phyloP scores from a whole-genome alignment of 1,139 yeast genomes.

The Debaryomyces fabryi region DNA sequence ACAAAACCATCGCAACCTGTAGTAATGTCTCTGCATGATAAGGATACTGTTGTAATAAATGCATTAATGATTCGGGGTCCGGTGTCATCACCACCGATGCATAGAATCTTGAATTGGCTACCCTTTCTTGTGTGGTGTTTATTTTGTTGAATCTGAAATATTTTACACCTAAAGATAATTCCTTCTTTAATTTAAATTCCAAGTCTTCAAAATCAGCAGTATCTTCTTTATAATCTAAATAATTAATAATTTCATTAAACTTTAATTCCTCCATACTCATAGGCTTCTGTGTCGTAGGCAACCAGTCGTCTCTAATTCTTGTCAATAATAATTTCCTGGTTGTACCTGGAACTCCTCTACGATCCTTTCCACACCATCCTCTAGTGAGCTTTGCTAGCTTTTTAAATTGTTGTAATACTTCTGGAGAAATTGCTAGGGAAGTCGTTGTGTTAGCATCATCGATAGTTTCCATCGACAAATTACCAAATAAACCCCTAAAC shows the following conservation, averaged over 20 bases:
- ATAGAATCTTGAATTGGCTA: conserved; percentile 63
- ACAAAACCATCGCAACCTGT: conserved; percentile 74
- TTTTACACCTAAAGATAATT: conserved; percentile 51
- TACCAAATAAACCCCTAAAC: conserved; percentile 72
- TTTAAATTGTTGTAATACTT: conserved; percentile 64
- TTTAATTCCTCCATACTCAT: conserved; percentile 61
- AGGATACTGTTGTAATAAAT: conserved; percentile 59
- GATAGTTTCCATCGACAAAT: conserved; percentile 65
- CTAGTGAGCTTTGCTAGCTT: conserved; percentile 62
- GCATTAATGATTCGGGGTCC: conserved; percentile 68
- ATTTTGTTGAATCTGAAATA: conserved; percentile 56
- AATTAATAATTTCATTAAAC: conserved; percentile 39
- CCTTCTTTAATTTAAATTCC: conserved; percentile 44
- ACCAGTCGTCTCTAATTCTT: conserved; percentile 78
- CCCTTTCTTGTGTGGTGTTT: conserved; percentile 41
- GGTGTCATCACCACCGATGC: conserved; percentile 69
- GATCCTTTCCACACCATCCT: conserved; percentile 86
- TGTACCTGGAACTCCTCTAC: conserved; percentile 72
- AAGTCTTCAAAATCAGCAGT: conserved; percentile 27
- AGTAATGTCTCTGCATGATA: conserved; percentile 79
- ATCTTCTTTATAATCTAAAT: conserved; percentile 44
- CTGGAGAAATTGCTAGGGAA: conserved; percentile 63
- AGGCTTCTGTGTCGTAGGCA: conserved; percentile 70
- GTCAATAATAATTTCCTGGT: conserved; percentile 68
- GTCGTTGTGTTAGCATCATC: conserved; percentile 74